Base-by-base conservation (phyloP, 2,329 filamentous ascomycete species). In the Ophiostoma tasmaniense region DNA sequence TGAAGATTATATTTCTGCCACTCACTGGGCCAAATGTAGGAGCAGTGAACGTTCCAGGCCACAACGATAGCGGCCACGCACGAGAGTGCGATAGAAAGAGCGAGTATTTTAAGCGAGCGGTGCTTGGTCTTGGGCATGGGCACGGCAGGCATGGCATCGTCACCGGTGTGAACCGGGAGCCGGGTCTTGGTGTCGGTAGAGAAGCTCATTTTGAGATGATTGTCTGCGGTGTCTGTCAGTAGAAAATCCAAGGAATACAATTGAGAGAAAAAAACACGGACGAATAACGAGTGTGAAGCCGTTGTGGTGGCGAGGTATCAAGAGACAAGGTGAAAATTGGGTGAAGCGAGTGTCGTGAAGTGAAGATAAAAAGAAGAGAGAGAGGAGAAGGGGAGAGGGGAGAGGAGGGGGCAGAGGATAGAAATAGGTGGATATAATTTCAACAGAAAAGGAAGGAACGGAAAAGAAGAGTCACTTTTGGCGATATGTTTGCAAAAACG, bases 171-270 rank as follows among this genome's bases (percentile, higher is more conserved):
- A 42, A 55, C 55, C 17, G 64, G 69, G 14, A 66, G 64, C 25
- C 37, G 67, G 25, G 39, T 28, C 62, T 70, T 70, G 66, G 17
- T 39, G 5, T 20, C 17, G 25, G 3, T 35, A 55, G 62, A 37
- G 22, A 28, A 14, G 30, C 70, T 66, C 71, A 73, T 72, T 68
- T 35, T 25, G 61, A 37, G 33, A 22, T 64, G 55, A 17, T 61
- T 61, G 25, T 8, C 55, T 66, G 33, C 20, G 28, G 30, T 30
- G 30, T 33, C 65, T 59, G 39, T 64, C 25, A 22, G 35, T 50
- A 30, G 17, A 6, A 66, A 65, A n/a, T 62, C 17, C 25, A n/a
- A 45, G 22, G 25, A 61, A 17, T 25, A 35, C 22, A 30, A n/a
- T 25, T 35, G 39, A n/a, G 33, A 2, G 3, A 14, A 1, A 45